A percentile compares a stretch with the other conserved stretches of the same genome.
Conservation (phyloP, 306 rosid species). For the Purshia tridentata region DNA sequence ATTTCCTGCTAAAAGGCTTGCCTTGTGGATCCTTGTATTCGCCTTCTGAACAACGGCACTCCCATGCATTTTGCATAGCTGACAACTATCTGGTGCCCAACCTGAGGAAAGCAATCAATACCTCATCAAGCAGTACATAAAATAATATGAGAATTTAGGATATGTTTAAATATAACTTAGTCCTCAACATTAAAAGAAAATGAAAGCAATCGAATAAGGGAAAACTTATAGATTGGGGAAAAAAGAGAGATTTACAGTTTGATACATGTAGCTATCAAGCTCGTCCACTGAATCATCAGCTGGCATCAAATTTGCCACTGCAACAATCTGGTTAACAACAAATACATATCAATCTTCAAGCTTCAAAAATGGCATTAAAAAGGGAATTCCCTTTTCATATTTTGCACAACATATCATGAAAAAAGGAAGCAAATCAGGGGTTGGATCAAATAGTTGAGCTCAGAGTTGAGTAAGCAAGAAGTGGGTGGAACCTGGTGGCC, state of each 20-base stretch:
- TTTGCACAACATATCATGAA: neutral
- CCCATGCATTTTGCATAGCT: conserved; percentile 96
- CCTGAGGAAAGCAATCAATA: conserved; percentile 53
- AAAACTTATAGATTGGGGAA: neutral
- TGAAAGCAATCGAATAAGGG: neutral
- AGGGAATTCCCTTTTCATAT: neutral
- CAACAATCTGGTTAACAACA: conserved; percentile 60
- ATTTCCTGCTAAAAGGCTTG: conserved; percentile 52
- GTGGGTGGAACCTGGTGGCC: conserved; percentile 67
- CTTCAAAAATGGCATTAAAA: neutral
- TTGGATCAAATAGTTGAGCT: neutral
- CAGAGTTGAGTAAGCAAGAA: neutral
- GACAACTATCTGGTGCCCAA: conserved; percentile 91
- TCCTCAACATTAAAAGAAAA: neutral
- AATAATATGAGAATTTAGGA: neutral
- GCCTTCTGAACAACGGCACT: conserved; percentile 84
- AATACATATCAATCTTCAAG: conserved; percentile 1
- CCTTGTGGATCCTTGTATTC: conserved; percentile 94
- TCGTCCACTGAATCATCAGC: conserved; percentile 89
- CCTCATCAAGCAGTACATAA: conserved; percentile 4
- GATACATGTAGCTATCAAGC: conserved; percentile 94
- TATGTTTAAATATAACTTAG: too few species aligned
- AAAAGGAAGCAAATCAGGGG: neutral
- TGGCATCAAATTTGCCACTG: conserved; percentile 93
- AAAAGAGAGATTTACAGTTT: conserved; percentile 60